phyloP scores from a whole-genome alignment of 73 alveolate genomes.

The Blepharisma stoltei region DNA sequence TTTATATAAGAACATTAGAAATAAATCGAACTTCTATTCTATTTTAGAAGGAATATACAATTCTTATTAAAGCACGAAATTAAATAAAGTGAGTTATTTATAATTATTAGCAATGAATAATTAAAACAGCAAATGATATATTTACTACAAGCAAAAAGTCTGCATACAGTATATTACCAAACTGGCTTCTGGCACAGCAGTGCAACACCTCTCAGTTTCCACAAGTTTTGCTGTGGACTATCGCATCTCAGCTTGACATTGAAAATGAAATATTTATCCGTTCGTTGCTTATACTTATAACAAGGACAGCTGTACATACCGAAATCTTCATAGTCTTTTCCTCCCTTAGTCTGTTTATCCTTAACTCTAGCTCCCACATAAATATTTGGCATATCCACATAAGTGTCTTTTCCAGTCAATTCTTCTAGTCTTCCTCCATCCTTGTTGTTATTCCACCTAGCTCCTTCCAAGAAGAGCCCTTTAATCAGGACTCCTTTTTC shows the following conservation, averaged over 20 bases:
- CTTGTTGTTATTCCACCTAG: slow-evolving; percentile 88
- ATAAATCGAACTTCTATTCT: too few relatives aligned
- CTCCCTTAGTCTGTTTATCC: slow-evolving; percentile 56
- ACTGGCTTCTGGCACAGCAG: slow-evolving; percentile 66
- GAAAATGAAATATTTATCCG: slow-evolving; percentile 92
- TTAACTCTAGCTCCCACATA: slow-evolving; percentile 70
- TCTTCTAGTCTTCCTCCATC: slow-evolving; percentile 89
- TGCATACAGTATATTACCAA: too few relatives aligned
- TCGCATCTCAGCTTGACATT: slow-evolving; percentile 91
- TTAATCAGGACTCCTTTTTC: slow-evolving; percentile 91
- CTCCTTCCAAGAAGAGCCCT: slow-evolving; percentile 98
- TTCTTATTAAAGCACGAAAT: too few relatives aligned
- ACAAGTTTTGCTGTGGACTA: slow-evolving; percentile 84
- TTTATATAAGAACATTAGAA: too few relatives aligned
- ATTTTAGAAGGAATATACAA: too few relatives aligned
- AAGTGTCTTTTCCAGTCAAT: slow-evolving; percentile 81
- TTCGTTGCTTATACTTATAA: slow-evolving; percentile 92
- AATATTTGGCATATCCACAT: slow-evolving; percentile 77
- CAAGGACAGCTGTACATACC: slow-evolving; percentile 86
- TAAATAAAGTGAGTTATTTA: too few relatives aligned
- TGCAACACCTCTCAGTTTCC: slow-evolving; percentile 95
- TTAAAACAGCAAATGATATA: too few relatives aligned
- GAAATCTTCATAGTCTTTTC: slow-evolving; percentile 45
- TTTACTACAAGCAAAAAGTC: too few relatives aligned
- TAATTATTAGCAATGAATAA: too few relatives aligned